A percentile compares a stretch with the other conserved stretches of the same genome.
Conservation (phyloP, 2,329 filamentous ascomycete genomes). For the Fusarium cyanostomum region DNA sequence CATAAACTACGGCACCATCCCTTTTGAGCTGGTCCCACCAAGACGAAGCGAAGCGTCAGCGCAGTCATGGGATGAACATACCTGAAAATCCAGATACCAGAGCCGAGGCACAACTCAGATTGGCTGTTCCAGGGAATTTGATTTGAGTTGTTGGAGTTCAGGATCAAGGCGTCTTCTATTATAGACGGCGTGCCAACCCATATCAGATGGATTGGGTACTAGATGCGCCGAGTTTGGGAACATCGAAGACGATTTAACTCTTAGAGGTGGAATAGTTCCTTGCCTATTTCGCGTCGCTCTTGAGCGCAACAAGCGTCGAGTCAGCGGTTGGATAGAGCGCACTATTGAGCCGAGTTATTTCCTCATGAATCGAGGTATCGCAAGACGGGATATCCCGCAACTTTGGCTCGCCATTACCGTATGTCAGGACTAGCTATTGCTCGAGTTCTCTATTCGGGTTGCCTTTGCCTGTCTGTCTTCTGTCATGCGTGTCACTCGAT, state of each 20-base stretch:
- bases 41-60: constrained; percentile 9
- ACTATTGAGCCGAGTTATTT: constrained; percentile 34
- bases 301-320: constrained; percentile 21
- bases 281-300: constrained; percentile 32
- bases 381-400: constrained; percentile 27
- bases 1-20: constrained; percentile 12
- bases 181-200: constrained; percentile 20
- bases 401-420: neutral
- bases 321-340: constrained; percentile 32
- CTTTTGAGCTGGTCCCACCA: constrained; percentile 4
- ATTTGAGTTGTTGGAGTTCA: constrained; percentile 13
- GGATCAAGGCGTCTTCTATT: constrained; percentile 23
- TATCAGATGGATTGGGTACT: constrained; percentile 1
- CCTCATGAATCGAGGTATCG: constrained; percentile 36
- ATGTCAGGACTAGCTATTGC: neutral
- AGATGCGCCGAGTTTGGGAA: constrained; percentile 15
- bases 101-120: constrained; percentile 13
- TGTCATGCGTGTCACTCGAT: constrained; percentile 11
- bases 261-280: constrained; percentile 33
- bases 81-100: constrained; percentile 12
- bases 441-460: neutral
- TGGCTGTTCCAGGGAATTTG: constrained; percentile 17
- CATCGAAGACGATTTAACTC: constrained; percentile 20
- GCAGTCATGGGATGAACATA: constrained; percentile 10
- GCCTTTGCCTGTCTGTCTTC: neutral